Evolutionary conservation across 1,284 basidiomycete species (phyloP), one percentile per base, ranked within the genome.

Genomic region (Fomitopsis palustris): DNA sequence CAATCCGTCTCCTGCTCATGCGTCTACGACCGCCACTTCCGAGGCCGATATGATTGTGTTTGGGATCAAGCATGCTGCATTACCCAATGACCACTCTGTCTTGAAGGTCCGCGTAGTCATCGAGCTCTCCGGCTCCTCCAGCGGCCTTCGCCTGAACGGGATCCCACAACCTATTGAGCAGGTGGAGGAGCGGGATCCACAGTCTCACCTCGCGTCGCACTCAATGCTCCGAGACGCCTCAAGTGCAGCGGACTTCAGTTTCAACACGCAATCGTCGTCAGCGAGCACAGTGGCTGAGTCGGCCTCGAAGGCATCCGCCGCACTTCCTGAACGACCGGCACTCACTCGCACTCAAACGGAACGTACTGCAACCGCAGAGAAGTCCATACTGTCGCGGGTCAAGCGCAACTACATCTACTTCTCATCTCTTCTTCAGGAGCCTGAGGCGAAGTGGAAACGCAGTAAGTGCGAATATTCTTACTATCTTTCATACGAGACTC

Each of bases 321-420:
- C 71, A 7, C 59, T 66, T 14, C 70, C 71, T 9, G 65, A 79
- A 9, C 72, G 75, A 53, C 75, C 76, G 2, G 74, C 75, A 31
- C 62, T 74, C 10, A 58, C 60, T 10, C 69, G 68, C 27, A 68
- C 70, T 3, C 61, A 71, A 8, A 77, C 80, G 0, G 86, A 87
- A 60, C 81, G 90, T 35, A 81, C 85, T 4, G 75, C 81, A 3
- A 83, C 82, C 0, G 87, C 84, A 2, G 86, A 93, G 66, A 92
- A 93, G 70, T 84, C 87, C 4, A 90, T 98, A 43, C 74, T 92
- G 10, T 87, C 92, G 16, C 81, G 95, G 60, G 91, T 98, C 31
- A 86, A 90, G 68, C 83, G 96, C 61, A 97, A 94, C 72, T 99
- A 99, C 72, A 98, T 98, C 61, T 96, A 99, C 74, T 99, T 99